These are phyloP conservation scores for Nakazawaea molendinolei DNA, from an alignment of 805 yeast genomes.

Conservation along the genomic window DNA sequence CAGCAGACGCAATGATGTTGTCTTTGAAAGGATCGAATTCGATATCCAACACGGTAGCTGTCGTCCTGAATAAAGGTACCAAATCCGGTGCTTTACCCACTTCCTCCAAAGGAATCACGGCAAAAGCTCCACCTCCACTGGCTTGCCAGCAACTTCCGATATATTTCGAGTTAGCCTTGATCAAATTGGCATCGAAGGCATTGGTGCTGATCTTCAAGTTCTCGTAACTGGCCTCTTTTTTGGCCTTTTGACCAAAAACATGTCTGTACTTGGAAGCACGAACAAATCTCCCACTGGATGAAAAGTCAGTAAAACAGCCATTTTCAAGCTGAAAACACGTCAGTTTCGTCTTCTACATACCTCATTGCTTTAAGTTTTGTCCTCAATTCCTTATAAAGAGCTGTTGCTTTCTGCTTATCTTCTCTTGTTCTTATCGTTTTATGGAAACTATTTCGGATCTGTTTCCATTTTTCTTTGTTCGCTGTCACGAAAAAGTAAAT, in stretches of 20 bases:
- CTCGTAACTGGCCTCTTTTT: constrained; percentile 66
- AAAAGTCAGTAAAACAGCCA: background rate
- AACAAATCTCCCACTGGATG: constrained; percentile 73
- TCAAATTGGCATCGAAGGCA: constrained; percentile 93
- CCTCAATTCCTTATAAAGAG: constrained; percentile 13
- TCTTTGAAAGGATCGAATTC: constrained; percentile 91
- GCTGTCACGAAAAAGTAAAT: too few species aligned
- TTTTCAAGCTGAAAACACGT: background rate
- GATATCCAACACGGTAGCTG: constrained; percentile 91
- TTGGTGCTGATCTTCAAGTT: constrained; percentile 76
- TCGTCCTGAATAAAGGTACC: constrained; percentile 90
- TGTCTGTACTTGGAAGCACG: constrained; percentile 97
- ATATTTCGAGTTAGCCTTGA: constrained; percentile 81
- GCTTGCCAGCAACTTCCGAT: constrained; percentile 88
- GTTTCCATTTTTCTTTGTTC: too few species aligned
- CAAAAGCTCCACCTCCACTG: constrained; percentile 97
- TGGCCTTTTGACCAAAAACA: constrained; percentile 84
- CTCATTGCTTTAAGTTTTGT: constrained; percentile 15
- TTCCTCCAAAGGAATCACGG: constrained; percentile 80
- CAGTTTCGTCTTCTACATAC: constrained; percentile 13
- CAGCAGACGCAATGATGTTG: constrained; percentile 65
- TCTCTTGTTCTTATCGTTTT: too few species aligned
- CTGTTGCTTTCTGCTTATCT: too few species aligned
- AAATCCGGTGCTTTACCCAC: constrained; percentile 91
- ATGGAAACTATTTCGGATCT: too few species aligned